Evolutionary conservation across 331 rosid genomes (phyloP), one percentile per base, ranked within the genome.

Genomic region (Acacia concinna): DNA sequence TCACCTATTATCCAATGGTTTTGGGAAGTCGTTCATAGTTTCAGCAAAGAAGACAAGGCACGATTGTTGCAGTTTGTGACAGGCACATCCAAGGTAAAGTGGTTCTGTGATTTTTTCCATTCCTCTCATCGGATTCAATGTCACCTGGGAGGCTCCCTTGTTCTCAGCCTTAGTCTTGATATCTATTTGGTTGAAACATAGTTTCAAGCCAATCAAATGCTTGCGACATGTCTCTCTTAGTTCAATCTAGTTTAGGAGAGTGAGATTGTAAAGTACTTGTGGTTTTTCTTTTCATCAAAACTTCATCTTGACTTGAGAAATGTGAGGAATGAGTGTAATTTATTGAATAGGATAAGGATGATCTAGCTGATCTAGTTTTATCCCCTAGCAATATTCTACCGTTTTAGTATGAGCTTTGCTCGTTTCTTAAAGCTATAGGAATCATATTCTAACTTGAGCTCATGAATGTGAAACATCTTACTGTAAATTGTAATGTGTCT

Each of bases 41-140:
- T 95, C 82, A 95, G 98, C 85, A 93, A 96, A 84, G 99, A 96
- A 90, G 99, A 96, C 79, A 96, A 96, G 87, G 99, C 99, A 69
- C 94, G 99, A 64, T 91, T 96, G 32, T 89, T 96, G 89, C 99
- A 96, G 92, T 96, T 96, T 85, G 98, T 96, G 79, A 93, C 99
- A 2, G 98, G 99, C 82, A 96, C 99, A 84, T 96, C 99, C 13
- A 96, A 96, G 99, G 98, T 96, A 91, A 65, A 27, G 75, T 78
- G 52, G 57, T 62, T 20, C 17, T 34, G 30, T 35, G 14, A 37
- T 78, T 47, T 51, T 68, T 63, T 68, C 34, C 49, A 49, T 78
- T 66, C 14, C 37, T 68, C 10, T 46, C 32, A 54, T 38, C 32
- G 54, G 51, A 68, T 25, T 40, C 43, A 12, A 8, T 2, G n/a